phyloP scores from a whole-genome alignment of 2,329 filamentous ascomycete species.

The Zarea fungicola region DNA sequence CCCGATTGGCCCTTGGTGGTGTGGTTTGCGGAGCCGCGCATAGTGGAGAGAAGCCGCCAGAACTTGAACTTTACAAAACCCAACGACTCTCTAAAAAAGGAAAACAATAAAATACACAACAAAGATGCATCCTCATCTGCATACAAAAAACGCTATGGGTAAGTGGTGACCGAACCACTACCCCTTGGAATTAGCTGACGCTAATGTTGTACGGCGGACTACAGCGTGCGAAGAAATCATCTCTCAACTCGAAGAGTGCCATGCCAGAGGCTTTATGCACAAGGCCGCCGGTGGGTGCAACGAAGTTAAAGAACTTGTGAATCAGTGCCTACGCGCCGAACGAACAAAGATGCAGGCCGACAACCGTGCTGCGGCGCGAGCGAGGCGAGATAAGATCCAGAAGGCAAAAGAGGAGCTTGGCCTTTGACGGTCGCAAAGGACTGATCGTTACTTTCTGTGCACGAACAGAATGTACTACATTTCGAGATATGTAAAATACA shows the following conservation, averaged over 20 bases:
- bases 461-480: background rate
- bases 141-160: slow-evolving; percentile 90
- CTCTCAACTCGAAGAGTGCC: slow-evolving; percentile 90
- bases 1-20: slow-evolving; percentile 1
- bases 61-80: slow-evolving; percentile 4
- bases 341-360: slow-evolving; percentile 69
- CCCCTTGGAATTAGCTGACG: background rate
- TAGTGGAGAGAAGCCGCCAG: background rate
- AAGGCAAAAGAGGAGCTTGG: slow-evolving; percentile 57
- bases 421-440: slow-evolving; percentile 22
- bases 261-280: slow-evolving; percentile 85
- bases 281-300: slow-evolving; percentile 91
- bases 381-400: slow-evolving; percentile 67
- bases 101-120: background rate
- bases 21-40: slow-evolving; percentile 1
- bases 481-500: background rate
- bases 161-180: slow-evolving; percentile 20
- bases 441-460: background rate
- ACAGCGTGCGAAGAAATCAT: slow-evolving; percentile 93
- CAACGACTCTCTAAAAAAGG: background rate
- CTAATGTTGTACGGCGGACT: slow-evolving; percentile 17
- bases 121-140: slow-evolving; percentile 94
- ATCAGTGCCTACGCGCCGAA: slow-evolving; percentile 76
- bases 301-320: slow-evolving; percentile 75
- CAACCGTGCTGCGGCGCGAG: slow-evolving; percentile 65